A percentile compares a stretch with the other conserved stretches of the same genome.
Conservation (phyloP, 139 green algal species). For the Volvox africanus region DNA sequence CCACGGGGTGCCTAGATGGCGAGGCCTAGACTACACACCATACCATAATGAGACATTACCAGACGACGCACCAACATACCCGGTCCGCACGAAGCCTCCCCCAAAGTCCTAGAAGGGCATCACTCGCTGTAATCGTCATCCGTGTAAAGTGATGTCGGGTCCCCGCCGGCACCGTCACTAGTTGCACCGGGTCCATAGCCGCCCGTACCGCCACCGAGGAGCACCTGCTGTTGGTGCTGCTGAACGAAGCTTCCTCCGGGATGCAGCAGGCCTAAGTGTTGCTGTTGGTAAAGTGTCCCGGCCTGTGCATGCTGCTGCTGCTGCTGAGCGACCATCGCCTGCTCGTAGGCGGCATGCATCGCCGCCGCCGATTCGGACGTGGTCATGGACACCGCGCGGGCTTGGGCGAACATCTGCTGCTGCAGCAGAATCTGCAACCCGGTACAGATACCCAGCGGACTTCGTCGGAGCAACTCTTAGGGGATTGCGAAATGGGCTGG, state of each 20-base stretch:
- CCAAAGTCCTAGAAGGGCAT: not conserved
- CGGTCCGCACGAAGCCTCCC: too few species aligned
- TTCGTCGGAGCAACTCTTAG: too few species aligned
- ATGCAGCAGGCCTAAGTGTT: not conserved
- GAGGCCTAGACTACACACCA: too few species aligned
- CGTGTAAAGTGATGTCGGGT: not conserved
- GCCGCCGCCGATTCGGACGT: conserved; percentile 46
- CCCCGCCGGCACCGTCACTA: too few species aligned
- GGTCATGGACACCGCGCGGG: conserved; percentile 59
- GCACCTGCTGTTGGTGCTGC: not conserved
- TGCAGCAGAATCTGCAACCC: conserved; percentile 66
- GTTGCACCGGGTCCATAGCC: not conserved
- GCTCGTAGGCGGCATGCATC: conserved; percentile 59
- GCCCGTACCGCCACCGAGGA: not conserved
- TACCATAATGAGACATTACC: too few species aligned
- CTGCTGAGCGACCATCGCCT: conserved; percentile 30
- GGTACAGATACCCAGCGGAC: not conserved
- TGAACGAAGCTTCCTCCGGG: too few species aligned
- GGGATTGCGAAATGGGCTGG: too few species aligned
- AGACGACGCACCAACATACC: too few species aligned
- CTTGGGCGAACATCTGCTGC: conserved; percentile 74
- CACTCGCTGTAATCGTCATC: conserved; percentile 8
- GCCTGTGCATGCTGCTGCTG: not conserved
- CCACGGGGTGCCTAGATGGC: too few species aligned
- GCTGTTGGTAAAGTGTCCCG: not conserved